These are phyloP conservation scores for Paraconiothyrium sp. DNA, from an alignment of 2,329 filamentous ascomycete species.

Conservation along the genomic window DNA sequence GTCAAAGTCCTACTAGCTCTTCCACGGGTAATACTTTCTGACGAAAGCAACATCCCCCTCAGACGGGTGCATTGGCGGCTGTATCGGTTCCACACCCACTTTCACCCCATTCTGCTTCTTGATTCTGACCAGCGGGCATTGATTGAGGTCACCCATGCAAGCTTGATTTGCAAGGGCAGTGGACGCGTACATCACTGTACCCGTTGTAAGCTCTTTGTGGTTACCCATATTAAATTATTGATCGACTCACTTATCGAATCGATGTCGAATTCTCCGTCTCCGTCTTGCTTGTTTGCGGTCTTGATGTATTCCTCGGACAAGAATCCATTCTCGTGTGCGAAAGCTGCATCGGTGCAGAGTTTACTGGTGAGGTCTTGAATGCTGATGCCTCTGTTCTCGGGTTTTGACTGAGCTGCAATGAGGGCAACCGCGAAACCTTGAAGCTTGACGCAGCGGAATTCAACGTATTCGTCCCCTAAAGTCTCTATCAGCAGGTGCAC, in stretches of 20 bases:
- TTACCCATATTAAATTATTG: background rate
- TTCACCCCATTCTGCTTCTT: conserved; percentile 3
- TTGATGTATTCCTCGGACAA: background rate
- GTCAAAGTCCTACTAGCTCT: background rate
- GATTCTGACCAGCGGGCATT: conserved; percentile 1
- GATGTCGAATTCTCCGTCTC: background rate
- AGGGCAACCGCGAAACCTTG: background rate
- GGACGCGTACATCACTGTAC: conserved; percentile 2
- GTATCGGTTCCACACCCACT: background rate
- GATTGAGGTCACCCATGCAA: background rate
- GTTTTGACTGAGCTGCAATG: background rate
- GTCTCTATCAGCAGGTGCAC: background rate
- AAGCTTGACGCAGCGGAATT: conserved; percentile 3
- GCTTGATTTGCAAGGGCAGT: background rate
- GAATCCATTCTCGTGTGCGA: background rate
- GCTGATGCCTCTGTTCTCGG: background rate
- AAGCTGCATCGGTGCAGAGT: background rate
- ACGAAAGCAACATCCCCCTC: background rate
- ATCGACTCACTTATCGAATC: conserved; percentile 6
- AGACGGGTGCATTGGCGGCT: background rate
- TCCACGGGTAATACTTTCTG: conserved; percentile 6
- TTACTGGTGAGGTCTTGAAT: background rate
- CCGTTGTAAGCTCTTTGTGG: background rate
- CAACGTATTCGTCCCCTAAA: conserved; percentile 2
- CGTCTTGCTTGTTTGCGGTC: background rate